These are phyloP conservation scores for Larix kaempferi DNA, from an alignment of 75 land plant genomes.

Conservation along the genomic window DNA sequence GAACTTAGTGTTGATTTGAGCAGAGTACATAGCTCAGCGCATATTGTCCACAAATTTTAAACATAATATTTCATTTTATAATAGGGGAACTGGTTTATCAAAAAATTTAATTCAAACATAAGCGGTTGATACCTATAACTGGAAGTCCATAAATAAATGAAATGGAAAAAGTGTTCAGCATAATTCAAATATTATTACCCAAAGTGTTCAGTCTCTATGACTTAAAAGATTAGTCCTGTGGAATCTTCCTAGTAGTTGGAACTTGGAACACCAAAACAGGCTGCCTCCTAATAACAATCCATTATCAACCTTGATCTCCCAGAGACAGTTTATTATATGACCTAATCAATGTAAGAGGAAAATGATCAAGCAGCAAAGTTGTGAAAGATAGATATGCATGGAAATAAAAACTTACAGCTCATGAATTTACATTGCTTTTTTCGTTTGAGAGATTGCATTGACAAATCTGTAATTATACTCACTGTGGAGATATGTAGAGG, in stretches of 20 bases:
- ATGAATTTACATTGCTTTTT: too few species aligned
- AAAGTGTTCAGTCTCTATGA: neutral
- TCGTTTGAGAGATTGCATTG: neutral
- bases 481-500: neutral
- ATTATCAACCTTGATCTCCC: neutral
- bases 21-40: neutral
- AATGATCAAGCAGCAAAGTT: too few species aligned
- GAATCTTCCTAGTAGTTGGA: neutral
- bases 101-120: neutral
- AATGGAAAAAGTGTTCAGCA: neutral
- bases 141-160: neutral
- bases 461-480: neutral
- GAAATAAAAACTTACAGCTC: too few species aligned
- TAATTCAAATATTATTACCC: neutral
- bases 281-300: neutral
- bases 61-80: neutral
- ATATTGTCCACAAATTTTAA: neutral
- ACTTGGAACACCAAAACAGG: neutral
- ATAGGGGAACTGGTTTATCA: neutral
- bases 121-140: neutral
- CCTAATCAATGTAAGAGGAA: neutral
- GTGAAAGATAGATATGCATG: too few species aligned
- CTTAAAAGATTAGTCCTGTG: neutral
- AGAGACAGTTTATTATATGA: neutral
- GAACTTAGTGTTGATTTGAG: too few species aligned